These are phyloP conservation scores for Plasmopara halstedii DNA, from an alignment of 352 stramenopile genomes.

Conservation along the genomic window DNA sequence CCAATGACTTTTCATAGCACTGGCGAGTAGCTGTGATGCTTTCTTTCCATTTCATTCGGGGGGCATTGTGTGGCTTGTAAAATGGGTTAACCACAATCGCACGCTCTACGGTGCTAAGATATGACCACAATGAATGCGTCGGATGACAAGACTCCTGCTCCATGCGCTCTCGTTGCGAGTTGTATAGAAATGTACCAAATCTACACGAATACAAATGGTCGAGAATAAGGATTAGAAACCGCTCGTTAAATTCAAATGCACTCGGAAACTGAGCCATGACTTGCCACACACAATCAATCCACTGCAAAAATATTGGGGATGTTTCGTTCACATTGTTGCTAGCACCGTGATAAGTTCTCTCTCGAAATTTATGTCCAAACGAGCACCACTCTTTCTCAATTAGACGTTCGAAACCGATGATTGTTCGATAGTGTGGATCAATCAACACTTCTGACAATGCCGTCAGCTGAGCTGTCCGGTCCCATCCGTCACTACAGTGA, in stretches of 20 bases:
- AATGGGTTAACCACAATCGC: slow-evolving; percentile 67
- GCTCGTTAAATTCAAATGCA: slow-evolving; percentile 83
- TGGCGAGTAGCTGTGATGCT: slow-evolving; percentile 52
- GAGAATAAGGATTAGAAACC: slow-evolving; percentile 71
- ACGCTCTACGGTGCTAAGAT: slow-evolving; percentile 51
- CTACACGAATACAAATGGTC: slow-evolving; percentile 78
- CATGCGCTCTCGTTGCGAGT: slow-evolving; percentile 81
- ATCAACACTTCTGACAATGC: slow-evolving; percentile 80
- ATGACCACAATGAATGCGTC: slow-evolving; percentile 76
- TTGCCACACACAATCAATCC: slow-evolving; percentile 85
- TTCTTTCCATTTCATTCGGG: slow-evolving; percentile 41
- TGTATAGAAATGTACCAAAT: slow-evolving; percentile 94
- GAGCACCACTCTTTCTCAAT: slow-evolving; percentile 88
- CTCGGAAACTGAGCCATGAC: slow-evolving; percentile 65
- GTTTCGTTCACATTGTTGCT: slow-evolving; percentile 75
- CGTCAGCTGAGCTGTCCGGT: slow-evolving; percentile 88
- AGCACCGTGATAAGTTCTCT: slow-evolving; percentile 54
- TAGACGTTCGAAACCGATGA: slow-evolving; percentile 76
- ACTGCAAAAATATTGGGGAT: slow-evolving; percentile 95
- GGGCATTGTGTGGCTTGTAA: slow-evolving; percentile 41
- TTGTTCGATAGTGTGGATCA: slow-evolving; percentile 87
- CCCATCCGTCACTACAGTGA: slow-evolving; percentile 98
- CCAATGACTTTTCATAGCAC: slow-evolving; percentile 31
- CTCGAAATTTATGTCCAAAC: slow-evolving; percentile 86
- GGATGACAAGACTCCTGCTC: slow-evolving; percentile 40